These are phyloP conservation scores for Penicillium parvum DNA, from an alignment of 495 filamentous ascomycete genomes.

Conservation along the genomic window DNA sequence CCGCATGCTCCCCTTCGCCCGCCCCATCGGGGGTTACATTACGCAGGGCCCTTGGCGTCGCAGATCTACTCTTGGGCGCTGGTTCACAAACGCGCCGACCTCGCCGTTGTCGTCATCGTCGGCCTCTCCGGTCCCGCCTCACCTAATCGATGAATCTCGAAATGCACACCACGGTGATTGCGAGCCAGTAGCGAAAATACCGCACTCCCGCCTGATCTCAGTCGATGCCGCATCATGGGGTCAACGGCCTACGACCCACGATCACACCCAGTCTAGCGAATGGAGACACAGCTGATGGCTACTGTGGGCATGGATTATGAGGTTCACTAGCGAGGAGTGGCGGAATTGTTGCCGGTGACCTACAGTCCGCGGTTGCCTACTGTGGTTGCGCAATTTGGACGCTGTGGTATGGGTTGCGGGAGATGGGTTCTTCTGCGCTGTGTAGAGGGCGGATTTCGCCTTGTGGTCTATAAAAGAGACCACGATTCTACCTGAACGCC, in stretches of 20 bases:
- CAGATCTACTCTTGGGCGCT: neutral
- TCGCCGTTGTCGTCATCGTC: slow-evolving; percentile 2
- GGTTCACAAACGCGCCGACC: neutral
- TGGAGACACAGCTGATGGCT: too few species aligned
- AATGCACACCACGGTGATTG: neutral
- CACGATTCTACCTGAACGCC: neutral
- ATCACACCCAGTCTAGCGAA: neutral
- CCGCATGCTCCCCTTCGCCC: too few species aligned
- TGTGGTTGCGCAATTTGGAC: neutral
- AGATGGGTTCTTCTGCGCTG: neutral
- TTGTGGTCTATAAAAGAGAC: neutral
- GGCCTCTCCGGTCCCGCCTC: neutral
- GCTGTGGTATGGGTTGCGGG: neutral
- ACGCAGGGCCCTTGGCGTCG: neutral
- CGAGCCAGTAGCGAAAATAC: slow-evolving; percentile 1
- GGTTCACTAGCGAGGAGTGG: too few species aligned
- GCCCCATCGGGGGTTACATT: too few species aligned
- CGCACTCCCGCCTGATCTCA: neutral
- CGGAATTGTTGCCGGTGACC: too few species aligned
- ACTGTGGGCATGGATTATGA: too few species aligned
- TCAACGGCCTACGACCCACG: neutral
- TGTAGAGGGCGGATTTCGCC: neutral
- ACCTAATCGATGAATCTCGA: neutral
- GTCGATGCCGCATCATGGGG: neutral
- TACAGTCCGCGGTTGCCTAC: too few species aligned